Evolutionary conservation across 106 monocot species (phyloP), one percentile per base, ranked within the genome.

Genomic region (Allium fistulosum): DNA sequence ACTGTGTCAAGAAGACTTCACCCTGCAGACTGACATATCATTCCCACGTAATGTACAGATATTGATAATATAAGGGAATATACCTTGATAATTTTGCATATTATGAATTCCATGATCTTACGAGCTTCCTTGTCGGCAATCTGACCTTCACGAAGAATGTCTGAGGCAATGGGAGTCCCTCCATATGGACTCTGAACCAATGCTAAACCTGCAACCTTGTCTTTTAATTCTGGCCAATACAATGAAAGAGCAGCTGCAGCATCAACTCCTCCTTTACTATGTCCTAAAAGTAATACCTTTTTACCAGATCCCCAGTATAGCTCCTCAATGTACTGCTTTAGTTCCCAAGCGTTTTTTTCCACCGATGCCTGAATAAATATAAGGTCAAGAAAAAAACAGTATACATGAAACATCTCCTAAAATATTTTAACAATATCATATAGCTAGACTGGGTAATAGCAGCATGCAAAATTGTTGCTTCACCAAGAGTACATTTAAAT

Each of bases 231-330:
- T 9, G 67, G 57, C 88, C 88, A 88, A 61, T 88, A 88, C 26
- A 85, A 45, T 0, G 88, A 76, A 56, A 88, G 59, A 53, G 85
- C 81, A 11, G 88, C 85, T 26, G 88, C 88, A 27, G 88, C 76
- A 75, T 88, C 88, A 16, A 85, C 77, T 26, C 84, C 88, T 4
- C 88, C 84, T 82, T 88, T 88, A 59, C 88, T 88, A 53, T 88
- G 88, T 48, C 85, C 84, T 9, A 88, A 71, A 58, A 88, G 83
- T 73, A 88, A 46, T 9, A 88, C 77, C 8, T 60, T 76, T 53
- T 82, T 82, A 15, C 79, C 71, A 46, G 88, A 82, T 61, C 88
- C 88, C 88, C 88, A 88, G 53, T 77, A 88, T 4, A 88, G 70
- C 69, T 88, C 88, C 17, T 88, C 84, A 50, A 88, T 82, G 63